Base-by-base conservation (phyloP, 2,329 filamentous ascomycete species). In the Fusarium fujikuroi region DNA sequence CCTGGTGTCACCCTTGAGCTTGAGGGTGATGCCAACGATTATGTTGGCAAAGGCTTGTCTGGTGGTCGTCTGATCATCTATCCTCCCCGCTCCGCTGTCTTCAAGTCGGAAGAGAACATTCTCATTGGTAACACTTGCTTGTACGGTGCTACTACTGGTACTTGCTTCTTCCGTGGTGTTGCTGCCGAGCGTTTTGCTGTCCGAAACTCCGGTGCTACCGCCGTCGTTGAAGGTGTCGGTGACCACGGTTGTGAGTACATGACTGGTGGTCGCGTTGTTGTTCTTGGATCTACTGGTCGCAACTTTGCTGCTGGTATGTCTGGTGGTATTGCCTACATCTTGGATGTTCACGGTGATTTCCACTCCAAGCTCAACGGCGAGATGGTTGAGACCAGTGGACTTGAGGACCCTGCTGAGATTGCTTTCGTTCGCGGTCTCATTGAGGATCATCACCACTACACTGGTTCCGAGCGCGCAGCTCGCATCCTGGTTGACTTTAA, bases 301-400 rank as follows among this genome's bases (percentile, higher is more conserved):
- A 98, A 98, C 87, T 98, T 98, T 80, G 95, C 95, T 77, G 95
- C 95, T 70, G 95, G 95, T 87, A 98, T 98, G 95, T 98, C 95
- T 79, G 95, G 95, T 80, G 95, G 95, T 87, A 98, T 98, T 79
- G 95, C 95, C 23, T 98, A 97, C 79, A 91, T 98, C 60, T 90
- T 98, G 36, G 95, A 98, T 80, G 92, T 96, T 80, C 90, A 95
- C 81, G 89, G 92, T 74, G 94, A 98, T 84, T 97, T 98, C 86
- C 87, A 93, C 82, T 91, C 92, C 77, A 98, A 98, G 89, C 92
- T 98, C 84, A 98, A 98, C 85, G 92, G 91, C 79, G 95, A 98
- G 86, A 97, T 98, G 95, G 95, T 98, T 76, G 95, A 98, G 84
- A 91, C 95, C 32, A 93, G 92, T 53, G 88, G 90, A 14, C 86